Base-by-base conservation (phyloP, 2,329 filamentous ascomycete genomes). In the Penicillium hordei region DNA sequence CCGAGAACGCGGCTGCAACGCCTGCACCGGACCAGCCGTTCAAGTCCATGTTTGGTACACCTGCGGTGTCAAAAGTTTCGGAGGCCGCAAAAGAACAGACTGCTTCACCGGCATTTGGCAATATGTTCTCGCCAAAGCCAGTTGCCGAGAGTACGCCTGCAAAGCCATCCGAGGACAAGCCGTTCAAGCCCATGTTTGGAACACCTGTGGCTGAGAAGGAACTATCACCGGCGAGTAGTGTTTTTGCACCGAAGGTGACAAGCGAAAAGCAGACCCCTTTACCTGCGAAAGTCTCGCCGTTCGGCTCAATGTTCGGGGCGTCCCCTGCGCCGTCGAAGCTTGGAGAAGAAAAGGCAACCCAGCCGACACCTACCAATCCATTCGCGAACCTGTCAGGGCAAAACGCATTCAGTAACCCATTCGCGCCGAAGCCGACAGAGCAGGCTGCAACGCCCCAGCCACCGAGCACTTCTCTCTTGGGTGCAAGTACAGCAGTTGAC, bases 291-390 rank as follows among this genome's bases (percentile, higher is more conserved):
- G 40, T 63, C 25, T 45, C 63, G 38, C 52, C 50, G 6, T 61
- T 56, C 27, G 52, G 48, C 1, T 59, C 65, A 49, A 69, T 77
- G 52, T 75, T 76, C 55, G 68, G 63, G 42, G 60, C 39, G 5
- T 29, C 44, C 23, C 25, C 60, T 46, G 19, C 52, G 4, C 23
- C 42, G 5, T 27, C 59, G 17, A 58, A 49, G 23, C 17, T 52
- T 45, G 54, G 40, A 23, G 42, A 52, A 33, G 54, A 23, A 21
- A 36, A 34, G 17, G 15, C 34, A 42, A 15, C 55, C 12, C 52
- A 39, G 27, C 33, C 34, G 5, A 48, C 48, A 21, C 49, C 49
- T 43, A 53, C 23, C 27, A 57, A 53, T 43, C 49, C 55, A 29
- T 57, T 57, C 8, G 49, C 55, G n/a, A 53, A 42, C 44, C 49